These are phyloP conservation scores for Stephanodiscus triporus DNA, from an alignment of 108 stramenopile genomes.

Conservation along the genomic window DNA sequence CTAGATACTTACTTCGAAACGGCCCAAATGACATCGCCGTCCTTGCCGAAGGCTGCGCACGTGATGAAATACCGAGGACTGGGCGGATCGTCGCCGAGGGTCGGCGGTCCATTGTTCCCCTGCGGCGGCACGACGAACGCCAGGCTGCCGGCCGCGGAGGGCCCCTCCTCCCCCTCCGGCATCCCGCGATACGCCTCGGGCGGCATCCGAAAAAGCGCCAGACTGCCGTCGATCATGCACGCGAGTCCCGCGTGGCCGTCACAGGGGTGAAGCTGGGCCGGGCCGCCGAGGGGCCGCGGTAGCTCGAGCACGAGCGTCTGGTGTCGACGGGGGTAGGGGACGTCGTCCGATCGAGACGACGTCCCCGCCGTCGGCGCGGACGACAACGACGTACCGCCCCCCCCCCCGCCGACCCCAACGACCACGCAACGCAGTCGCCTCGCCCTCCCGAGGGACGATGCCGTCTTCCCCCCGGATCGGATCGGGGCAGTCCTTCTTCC, in stretches of 20 bases:
- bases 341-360: neutral
- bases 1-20: conserved; percentile 70
- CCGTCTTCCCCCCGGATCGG: conserved; percentile 16
- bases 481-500: neutral
- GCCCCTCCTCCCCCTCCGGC: conserved; percentile 11
- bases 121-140: conserved; percentile 21
- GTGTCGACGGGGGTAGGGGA: too few species aligned
- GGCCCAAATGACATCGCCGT: conserved; percentile 68
- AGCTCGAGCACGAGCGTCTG: conserved; percentile 53
- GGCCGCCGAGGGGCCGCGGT: conserved; percentile 57
- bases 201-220: conserved; percentile 65
- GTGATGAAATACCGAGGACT: conserved; percentile 41
- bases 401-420: neutral
- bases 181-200: conserved; percentile 29
- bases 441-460: conserved; percentile 23
- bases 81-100: neutral
- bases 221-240: conserved; percentile 62
- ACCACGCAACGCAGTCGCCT: conserved; percentile 19
- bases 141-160: conserved; percentile 17
- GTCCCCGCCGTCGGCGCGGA: neutral
- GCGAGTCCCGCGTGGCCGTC: conserved; percentile 60
- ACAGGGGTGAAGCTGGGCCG: conserved; percentile 67
- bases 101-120: neutral
- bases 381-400: neutral
- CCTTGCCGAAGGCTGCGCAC: conserved; percentile 66